Conservation (phyloP, 1,284 basidiomycete genomes). For the Inonotus hispidus region DNA sequence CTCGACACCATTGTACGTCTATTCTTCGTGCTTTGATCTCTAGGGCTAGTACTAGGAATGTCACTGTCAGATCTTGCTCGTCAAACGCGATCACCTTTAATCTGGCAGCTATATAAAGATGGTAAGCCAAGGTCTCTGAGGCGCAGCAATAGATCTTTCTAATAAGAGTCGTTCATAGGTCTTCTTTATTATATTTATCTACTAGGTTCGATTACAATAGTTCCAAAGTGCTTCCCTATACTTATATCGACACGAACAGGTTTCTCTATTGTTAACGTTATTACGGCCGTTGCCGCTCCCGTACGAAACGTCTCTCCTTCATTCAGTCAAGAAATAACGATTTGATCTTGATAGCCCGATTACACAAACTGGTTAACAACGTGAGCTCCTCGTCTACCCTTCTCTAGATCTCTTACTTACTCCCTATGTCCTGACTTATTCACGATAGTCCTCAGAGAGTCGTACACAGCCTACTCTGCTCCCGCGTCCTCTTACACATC, state of each 20-base stretch:
- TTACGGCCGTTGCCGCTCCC: constrained; percentile 34
- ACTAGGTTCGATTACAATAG: constrained; percentile 26
- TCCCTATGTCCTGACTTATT: neutral
- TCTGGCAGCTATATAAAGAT: constrained; percentile 36
- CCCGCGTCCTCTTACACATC: constrained; percentile 37
- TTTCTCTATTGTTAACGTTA: constrained; percentile 37
- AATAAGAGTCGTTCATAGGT: constrained; percentile 23
- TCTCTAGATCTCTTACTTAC: neutral
- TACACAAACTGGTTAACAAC: constrained; percentile 37
- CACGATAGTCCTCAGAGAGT: constrained; percentile 35
- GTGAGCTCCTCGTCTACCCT: constrained; percentile 25
- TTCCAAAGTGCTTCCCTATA: neutral
- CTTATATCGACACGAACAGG: constrained; percentile 21
- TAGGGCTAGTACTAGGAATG: neutral
- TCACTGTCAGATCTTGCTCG: constrained; percentile 26
- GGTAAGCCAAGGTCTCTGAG: constrained; percentile 25
- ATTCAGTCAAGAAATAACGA: constrained; percentile 2
- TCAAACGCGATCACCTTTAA: constrained; percentile 31
- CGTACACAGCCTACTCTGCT: constrained; percentile 38
- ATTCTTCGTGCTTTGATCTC: neutral
- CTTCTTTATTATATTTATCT: constrained; percentile 38
- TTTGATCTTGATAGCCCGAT: neutral
- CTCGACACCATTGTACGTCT: constrained; percentile 33
- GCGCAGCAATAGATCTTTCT: neutral
- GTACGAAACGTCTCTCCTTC: constrained; percentile 25